Evolutionary conservation across 495 filamentous ascomycete species (phyloP).

Genomic region (Polyplosphaeria fusca): DNA sequence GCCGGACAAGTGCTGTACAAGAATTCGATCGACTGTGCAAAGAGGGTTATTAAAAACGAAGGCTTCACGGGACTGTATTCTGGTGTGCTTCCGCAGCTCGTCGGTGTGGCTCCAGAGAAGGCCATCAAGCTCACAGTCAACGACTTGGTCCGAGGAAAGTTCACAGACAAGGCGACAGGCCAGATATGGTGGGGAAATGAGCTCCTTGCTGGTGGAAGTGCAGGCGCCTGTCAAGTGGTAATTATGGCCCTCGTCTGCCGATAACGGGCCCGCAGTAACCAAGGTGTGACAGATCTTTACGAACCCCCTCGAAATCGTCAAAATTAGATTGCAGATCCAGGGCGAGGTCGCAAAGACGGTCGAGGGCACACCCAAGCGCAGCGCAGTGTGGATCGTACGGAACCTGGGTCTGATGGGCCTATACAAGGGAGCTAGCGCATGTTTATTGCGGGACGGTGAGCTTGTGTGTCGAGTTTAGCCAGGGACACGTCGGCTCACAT

Average conservation of each 20-base stretch:
- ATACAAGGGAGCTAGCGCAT: constrained; percentile 97
- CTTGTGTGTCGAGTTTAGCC: not conserved
- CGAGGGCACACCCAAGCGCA: constrained; percentile 77
- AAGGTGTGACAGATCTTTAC: constrained; percentile 92
- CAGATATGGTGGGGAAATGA: constrained; percentile 71
- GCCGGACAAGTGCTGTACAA: constrained; percentile 87
- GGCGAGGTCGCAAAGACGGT: constrained; percentile 89
- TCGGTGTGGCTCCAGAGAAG: constrained; percentile 97
- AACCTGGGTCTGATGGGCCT: constrained; percentile 93
- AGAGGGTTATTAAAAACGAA: constrained; percentile 89
- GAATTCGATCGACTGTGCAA: constrained; percentile 90
- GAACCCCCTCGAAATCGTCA: constrained; percentile 97
- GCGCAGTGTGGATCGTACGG: constrained; percentile 94
- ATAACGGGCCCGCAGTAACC: too few species aligned
- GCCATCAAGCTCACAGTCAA: constrained; percentile 99
- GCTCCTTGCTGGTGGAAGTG: constrained; percentile 81
- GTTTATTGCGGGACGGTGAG: constrained; percentile 75
- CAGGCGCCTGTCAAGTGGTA: constrained; percentile 95
- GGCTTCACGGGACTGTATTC: constrained; percentile 88
- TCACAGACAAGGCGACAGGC: constrained; percentile 71
- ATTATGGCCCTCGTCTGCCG: too few species aligned
- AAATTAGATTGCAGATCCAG: constrained; percentile 96
- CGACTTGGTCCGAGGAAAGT: constrained; percentile 76
- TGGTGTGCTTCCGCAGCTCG: constrained; percentile 88
- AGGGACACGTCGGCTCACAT: constrained; percentile 13